Percentiles rank a stretch among this genome's conserved stretches.
phyloP scores from a whole-genome alignment of 2,329 filamentous ascomycete species.

The Aspergillus caelatus region DNA sequence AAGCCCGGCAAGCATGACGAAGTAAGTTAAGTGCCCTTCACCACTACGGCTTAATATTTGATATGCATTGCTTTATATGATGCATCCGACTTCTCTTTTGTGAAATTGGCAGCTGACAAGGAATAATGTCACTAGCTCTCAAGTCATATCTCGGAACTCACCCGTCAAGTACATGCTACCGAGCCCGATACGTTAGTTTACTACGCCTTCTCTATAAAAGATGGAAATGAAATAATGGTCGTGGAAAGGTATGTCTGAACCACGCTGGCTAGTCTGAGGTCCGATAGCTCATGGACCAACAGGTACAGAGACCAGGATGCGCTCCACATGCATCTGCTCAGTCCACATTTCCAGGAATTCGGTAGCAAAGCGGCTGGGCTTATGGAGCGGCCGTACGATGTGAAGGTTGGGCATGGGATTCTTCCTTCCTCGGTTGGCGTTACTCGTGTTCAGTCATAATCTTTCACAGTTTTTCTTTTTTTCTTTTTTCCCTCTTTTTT shows the following conservation, averaged over 20 bases:
- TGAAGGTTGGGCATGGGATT: constrained; percentile 25
- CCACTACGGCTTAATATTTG: not conserved
- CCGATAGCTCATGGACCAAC: constrained; percentile 5
- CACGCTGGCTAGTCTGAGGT: not conserved
- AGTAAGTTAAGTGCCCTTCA: constrained; percentile 19
- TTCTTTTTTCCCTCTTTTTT: too few relatives aligned
- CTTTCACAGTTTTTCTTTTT: not conserved
- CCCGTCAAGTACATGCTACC: constrained; percentile 33
- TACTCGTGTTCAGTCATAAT: constrained; percentile 21
- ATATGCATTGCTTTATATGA: not conserved
- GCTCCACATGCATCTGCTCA: constrained; percentile 26
- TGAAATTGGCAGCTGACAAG: not conserved
- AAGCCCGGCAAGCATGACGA: constrained; percentile 37
- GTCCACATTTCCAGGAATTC: constrained; percentile 29
- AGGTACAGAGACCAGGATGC: constrained; percentile 33
- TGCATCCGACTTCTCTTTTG: not conserved
- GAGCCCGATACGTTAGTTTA: constrained; percentile 37
- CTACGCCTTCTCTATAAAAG: constrained; percentile 30
- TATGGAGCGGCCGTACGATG: constrained; percentile 27
- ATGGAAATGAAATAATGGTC: constrained; percentile 35
- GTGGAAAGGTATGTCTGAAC: constrained; percentile 32
- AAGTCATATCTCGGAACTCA: constrained; percentile 26
- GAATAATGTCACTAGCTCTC: constrained; percentile 24
- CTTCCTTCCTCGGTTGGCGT: constrained; percentile 24
- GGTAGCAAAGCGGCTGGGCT: constrained; percentile 19